phyloP scores from a whole-genome alignment of 1,139 yeast genomes.

The Protomyces arabidopsidicola region DNA sequence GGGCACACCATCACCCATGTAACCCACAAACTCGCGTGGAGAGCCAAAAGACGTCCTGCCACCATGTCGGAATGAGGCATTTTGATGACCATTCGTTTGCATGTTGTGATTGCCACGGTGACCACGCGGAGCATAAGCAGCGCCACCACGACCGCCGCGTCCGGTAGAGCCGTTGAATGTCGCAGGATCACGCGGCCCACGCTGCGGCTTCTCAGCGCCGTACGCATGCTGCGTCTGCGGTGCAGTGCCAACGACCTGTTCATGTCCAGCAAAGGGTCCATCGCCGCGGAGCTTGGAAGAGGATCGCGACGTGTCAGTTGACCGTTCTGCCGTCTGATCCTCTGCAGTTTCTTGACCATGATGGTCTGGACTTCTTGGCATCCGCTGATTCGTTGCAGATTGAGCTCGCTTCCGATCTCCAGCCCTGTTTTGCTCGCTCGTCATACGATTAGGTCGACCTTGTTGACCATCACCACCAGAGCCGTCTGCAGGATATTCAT shows the following conservation, averaged over 20 bases:
- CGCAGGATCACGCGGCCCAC: background rate
- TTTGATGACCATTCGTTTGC: background rate
- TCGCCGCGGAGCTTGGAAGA: background rate
- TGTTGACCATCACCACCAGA: background rate
- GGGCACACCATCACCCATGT: background rate
- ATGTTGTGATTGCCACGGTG: slow-evolving; percentile 16
- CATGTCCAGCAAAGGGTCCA: background rate
- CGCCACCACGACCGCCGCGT: slow-evolving; percentile 5
- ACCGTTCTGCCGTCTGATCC: background rate
- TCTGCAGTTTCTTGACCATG: background rate
- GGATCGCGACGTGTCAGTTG: background rate
- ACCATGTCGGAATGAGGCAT: background rate
- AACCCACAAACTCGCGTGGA: background rate
- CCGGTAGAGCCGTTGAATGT: background rate
- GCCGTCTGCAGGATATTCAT: background rate
- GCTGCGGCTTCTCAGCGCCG: background rate
- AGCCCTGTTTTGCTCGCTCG: background rate
- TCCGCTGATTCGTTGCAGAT: background rate
- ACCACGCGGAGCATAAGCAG: slow-evolving; percentile 10
- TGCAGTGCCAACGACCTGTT: background rate
- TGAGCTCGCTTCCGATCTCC: background rate
- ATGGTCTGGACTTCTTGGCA: background rate
- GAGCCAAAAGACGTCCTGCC: background rate
- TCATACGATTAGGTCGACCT: background rate
- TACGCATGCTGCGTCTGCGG: background rate